These are phyloP conservation scores for Taphrina flavorubra DNA, from an alignment of 1,139 yeast genomes.

Conservation along the genomic window DNA sequence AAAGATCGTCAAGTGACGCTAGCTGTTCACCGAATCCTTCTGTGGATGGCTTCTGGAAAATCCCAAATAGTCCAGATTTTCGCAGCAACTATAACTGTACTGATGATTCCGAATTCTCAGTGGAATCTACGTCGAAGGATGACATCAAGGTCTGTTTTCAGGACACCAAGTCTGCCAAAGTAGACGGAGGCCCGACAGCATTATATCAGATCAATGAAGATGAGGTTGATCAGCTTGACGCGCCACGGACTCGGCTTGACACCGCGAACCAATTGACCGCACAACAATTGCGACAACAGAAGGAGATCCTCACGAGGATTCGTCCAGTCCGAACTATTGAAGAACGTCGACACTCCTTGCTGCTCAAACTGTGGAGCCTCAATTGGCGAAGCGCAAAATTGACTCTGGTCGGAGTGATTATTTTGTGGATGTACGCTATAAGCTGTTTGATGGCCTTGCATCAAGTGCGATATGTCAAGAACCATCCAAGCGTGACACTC, in stretches of 20 bases:
- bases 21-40: neutral
- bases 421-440: conserved; percentile 11
- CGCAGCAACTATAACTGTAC: neutral
- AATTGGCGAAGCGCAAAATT: conserved; percentile 29
- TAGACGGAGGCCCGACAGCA: neutral
- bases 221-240: conserved; percentile 7
- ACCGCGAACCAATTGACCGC: neutral
- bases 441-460: neutral
- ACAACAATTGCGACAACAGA: conserved; percentile 17
- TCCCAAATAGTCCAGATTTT: conserved; percentile 8
- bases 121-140: neutral
- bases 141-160: conserved; percentile 3
- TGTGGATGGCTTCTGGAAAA: conserved; percentile 10
- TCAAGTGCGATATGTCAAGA: neutral
- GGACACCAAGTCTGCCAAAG: neutral
- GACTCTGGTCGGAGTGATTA: conserved; percentile 13
- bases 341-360: conserved; percentile 7
- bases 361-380: conserved; percentile 17
- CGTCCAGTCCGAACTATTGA: conserved; percentile 3
- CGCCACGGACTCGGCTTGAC: neutral
- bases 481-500: neutral
- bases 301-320: conserved; percentile 7
- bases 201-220: conserved; percentile 15
- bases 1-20: neutral
- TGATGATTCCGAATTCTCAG: neutral